Conservation (phyloP, 2,329 filamentous ascomycete species). For the Bipolaris sorokiniana region DNA sequence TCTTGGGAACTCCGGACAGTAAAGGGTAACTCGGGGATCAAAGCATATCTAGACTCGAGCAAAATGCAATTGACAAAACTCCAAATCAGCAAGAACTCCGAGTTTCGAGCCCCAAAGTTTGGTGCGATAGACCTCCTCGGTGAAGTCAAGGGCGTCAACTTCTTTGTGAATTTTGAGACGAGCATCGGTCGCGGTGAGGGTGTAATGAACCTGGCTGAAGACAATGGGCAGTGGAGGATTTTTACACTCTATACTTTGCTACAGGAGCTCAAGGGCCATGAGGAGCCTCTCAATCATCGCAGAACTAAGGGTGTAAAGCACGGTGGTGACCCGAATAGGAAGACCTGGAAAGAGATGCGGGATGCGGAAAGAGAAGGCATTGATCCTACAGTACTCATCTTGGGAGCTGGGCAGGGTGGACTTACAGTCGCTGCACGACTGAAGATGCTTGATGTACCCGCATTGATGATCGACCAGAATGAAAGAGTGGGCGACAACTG, state of each 20-base stretch:
- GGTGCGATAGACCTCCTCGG: constrained; percentile 38
- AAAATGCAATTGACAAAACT: constrained; percentile 42
- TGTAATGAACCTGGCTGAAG: constrained; percentile 43
- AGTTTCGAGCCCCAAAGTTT: constrained; percentile 29
- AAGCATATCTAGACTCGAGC: constrained; percentile 44
- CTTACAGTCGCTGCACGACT: constrained; percentile 53
- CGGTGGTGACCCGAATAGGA: constrained; percentile 35
- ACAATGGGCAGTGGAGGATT: constrained; percentile 47
- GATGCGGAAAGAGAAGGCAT: constrained; percentile 36
- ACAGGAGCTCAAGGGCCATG: constrained; percentile 47
- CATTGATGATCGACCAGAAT: constrained; percentile 55
- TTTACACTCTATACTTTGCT: constrained; percentile 50
- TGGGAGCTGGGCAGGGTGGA: constrained; percentile 54
- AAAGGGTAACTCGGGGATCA: constrained; percentile 52
- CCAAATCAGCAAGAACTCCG: constrained; percentile 38
- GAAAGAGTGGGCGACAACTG: constrained; percentile 55
- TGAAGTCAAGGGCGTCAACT: constrained; percentile 38
- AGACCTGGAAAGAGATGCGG: constrained; percentile 41
- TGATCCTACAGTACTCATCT: constrained; percentile 40
- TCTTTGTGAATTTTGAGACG: constrained; percentile 41
- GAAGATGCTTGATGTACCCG: constrained; percentile 51
- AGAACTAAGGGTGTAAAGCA: constrained; percentile 39
- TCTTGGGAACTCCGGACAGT: constrained; percentile 64
- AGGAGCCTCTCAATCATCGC: constrained; percentile 34
- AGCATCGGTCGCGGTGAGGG: constrained; percentile 42